phyloP scores from a whole-genome alignment of 2,329 filamentous ascomycete genomes.

The Fusarium sulawesiense region DNA sequence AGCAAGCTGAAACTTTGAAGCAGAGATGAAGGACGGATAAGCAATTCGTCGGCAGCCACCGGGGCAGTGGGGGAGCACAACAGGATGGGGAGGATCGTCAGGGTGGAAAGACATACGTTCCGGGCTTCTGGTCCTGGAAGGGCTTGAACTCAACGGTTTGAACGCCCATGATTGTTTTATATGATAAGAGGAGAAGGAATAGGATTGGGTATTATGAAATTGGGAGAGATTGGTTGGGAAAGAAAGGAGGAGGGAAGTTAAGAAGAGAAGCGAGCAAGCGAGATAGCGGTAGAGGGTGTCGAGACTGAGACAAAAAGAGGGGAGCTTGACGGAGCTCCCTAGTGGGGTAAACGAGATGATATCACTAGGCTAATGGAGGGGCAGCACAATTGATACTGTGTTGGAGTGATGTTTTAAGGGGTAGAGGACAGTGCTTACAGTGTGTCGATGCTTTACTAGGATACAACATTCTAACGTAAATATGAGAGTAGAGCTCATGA shows the following conservation, averaged over 20 bases:
- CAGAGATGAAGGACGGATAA: neutral
- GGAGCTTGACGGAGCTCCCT: conserved; percentile 48
- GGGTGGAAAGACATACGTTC: conserved; percentile 79
- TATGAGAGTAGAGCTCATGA: conserved; percentile 24
- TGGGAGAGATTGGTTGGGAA: conserved; percentile 35
- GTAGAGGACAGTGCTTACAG: conserved; percentile 24
- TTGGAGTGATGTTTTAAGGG: accelerated
- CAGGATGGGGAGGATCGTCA: conserved; percentile 9
- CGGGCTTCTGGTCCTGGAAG: conserved; percentile 97
- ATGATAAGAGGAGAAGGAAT: conserved; percentile 4
- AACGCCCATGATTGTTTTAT: conserved; percentile 68
- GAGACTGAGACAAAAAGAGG: conserved; percentile 38
- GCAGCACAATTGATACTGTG: conserved; percentile 43
- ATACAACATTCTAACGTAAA: conserved; percentile 13
- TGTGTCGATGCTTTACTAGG: conserved; percentile 8
- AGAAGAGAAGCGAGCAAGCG: conserved; percentile 23
- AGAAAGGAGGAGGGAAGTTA: neutral
- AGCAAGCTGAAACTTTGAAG: neutral
- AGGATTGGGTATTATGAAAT: neutral
- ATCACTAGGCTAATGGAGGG: conserved; percentile 48
- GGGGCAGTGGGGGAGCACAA: conserved; percentile 19
- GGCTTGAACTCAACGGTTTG: conserved; percentile 85
- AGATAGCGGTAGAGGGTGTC: conserved; percentile 19
- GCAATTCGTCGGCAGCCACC: conserved; percentile 7
- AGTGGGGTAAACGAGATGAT: conserved; percentile 44